A percentile compares a stretch with the other conserved stretches of the same genome.
phyloP scores from a whole-genome alignment of 2,329 filamentous ascomycete species.

The Penicillium verrucosum region DNA sequence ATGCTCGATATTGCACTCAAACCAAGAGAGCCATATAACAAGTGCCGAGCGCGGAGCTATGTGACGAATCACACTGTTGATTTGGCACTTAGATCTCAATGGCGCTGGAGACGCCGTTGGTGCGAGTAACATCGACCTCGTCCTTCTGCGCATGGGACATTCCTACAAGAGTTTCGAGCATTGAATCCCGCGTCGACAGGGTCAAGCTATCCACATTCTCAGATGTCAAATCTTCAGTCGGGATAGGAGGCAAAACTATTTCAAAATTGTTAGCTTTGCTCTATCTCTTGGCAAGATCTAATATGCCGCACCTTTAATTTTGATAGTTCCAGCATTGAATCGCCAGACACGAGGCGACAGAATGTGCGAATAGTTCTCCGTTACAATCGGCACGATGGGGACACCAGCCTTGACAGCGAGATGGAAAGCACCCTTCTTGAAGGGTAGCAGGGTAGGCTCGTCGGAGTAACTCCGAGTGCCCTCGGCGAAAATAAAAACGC shows the following conservation, averaged over 20 bases:
- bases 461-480: conserved; percentile 87
- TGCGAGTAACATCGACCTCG: conserved; percentile 17
- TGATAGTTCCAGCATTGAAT: conserved; percentile 68
- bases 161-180: conserved; percentile 61
- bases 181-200: conserved; percentile 65
- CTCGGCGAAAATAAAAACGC: conserved; percentile 61
- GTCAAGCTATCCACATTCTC: conserved; percentile 76
- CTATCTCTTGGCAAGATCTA: neutral
- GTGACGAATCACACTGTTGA: neutral
- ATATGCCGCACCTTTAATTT: conserved; percentile 63
- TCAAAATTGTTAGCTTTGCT: conserved; percentile 6
- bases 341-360: conserved; percentile 61
- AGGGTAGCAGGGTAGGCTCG: conserved; percentile 79
- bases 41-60: neutral
- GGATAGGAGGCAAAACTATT: conserved; percentile 74
- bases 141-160: conserved; percentile 35
- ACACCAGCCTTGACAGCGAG: conserved; percentile 91
- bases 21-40: neutral
- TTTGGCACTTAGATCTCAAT: conserved; percentile 34
- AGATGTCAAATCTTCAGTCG: conserved; percentile 67
- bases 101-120: conserved; percentile 32
- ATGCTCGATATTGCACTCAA: neutral
- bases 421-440: conserved; percentile 99
- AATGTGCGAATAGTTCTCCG: conserved; percentile 74
- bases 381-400: conserved; percentile 81